Base-by-base conservation (phyloP, 2,329 filamentous ascomycete species). In the Penicillium sp. region DNA sequence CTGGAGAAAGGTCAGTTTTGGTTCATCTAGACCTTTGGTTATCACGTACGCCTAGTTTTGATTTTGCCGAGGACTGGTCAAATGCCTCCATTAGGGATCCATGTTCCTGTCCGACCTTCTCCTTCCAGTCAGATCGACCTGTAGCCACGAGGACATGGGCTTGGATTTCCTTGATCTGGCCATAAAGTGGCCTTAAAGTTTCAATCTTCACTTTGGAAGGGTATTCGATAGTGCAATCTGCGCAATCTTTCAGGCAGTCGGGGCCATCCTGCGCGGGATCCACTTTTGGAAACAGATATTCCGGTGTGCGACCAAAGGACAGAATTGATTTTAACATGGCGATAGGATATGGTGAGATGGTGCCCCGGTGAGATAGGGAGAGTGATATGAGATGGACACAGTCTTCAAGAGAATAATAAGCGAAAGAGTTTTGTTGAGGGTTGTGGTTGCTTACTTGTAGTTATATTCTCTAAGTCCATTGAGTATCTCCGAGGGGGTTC, bases 41-140 rank as follows among this genome's bases (percentile, higher is more conserved):
- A 23, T n/a, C 21, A 65, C 72, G 45, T 77, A 92, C 89, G 57
- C 90, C 90, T 62, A 90, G 91, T 26, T 74, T 81, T 1, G 88
- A 88, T 71, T 81, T 82, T 11, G 80, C 77, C 1, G 81, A 80
- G 53, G 79, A 78, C 64, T 78, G 77, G 8, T 69, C 61, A 13
- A 76, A 69, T 2, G 73, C 71, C 59, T 75, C 67, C 81, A 85
- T 85, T 53, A 85, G 74, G 56, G 80, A 84, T 47, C 80, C 83
- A 65, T 64, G 64, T 46, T 74, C 68, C 1, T 70, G 60, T 27
- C 69, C 70, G 8, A 73, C 70, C 19, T 71, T 71, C 37, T 72
- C 64, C n/a, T 66, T 68, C 73, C 74, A 76, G 52, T 76, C 73
- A 3, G 71, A 69, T 43, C 69, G 67, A 0, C 74, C 74, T 2